These are phyloP conservation scores for Auxenochlorella protothecoides DNA, from an alignment of 139 green algal species.

Conservation along the genomic window DNA sequence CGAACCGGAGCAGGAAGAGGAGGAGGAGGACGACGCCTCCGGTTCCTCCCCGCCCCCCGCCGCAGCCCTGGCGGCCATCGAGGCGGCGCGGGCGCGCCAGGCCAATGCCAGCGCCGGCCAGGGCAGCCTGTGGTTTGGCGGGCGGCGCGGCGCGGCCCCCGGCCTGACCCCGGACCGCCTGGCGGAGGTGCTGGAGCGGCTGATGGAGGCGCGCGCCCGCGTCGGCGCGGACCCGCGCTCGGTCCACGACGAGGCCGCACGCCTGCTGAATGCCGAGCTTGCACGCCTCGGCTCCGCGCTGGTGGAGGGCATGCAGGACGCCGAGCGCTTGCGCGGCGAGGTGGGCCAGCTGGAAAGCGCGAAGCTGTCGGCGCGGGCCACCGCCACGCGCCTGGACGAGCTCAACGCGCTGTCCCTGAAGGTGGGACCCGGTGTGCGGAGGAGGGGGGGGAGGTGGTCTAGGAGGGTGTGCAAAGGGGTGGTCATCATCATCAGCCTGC, in stretches of 20 bases:
- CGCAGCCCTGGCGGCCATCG: neutral
- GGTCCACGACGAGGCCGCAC: neutral
- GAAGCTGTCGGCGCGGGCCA: conserved; percentile 16
- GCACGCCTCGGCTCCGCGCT: neutral
- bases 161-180: conserved; percentile 13
- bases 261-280: neutral
- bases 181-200: conserved; percentile 11
- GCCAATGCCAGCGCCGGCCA: neutral
- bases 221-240: no score
- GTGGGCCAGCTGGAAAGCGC: conserved; percentile 23
- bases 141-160: neutral
- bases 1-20: no score
- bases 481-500: no score
- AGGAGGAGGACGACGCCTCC: no score
- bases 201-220: conserved; percentile 4
- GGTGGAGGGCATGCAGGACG: conserved; percentile 3
- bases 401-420: conserved; percentile 23
- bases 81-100: conserved; percentile 9
- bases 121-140: conserved; percentile 12
- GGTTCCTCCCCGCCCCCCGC: neutral
- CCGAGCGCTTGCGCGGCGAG: conserved; percentile 17
- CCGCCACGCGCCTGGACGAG: conserved; percentile 16
- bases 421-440: conserved; percentile 1
- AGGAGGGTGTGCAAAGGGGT: neutral
- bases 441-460: neutral